Base-by-base conservation (phyloP, 1,284 basidiomycete species). In the Earliella scabrosa region DNA sequence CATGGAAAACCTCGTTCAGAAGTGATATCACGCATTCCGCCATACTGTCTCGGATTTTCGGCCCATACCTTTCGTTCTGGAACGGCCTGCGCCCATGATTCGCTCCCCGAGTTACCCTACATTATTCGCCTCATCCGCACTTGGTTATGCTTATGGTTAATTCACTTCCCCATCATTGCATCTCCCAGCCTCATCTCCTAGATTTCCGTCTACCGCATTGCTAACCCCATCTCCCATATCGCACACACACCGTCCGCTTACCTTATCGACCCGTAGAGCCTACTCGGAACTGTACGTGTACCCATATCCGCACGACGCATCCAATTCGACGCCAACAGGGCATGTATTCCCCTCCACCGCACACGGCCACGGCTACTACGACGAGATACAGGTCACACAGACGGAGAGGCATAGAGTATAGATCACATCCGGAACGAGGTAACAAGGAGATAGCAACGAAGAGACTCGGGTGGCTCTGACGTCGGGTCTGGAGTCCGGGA, bases 1-100 rank as follows among this genome's bases (percentile, higher is more conserved):
- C 62, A 85, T 89, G 81, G 87, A 90, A 67, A 76, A 75, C 34
- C 73, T 88, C 31, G 68, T 90, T 14, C 50, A 62, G 54, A 62
- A 54, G 36, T 54, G 47, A 50, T 18, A 4, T 18, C 36, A n/a
- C 36, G 4, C 36, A 8, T 18, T 38, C 36, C 16, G 18, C 36
- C 3, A 3, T 18, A 8, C 14, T 20, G 18, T 9, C 29, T 27
- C n/a, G n/a, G n/a, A n/a, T n/a, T n/a, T n/a, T n/a, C n/a, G n/a
- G n/a, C 16, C 24, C 21, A 5, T 16, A 4, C 18, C 23, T 13
- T 35, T 34, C n/a, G 18, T 14, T 9, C 13, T 29, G 20, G 36
- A 10, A n/a, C 18, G 18, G 20, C 24, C 21, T 41, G n/a, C n/a
- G n/a, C n/a, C n/a, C n/a, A n/a, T n/a, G n/a, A n/a, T n/a, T n/a